phyloP scores from a whole-genome alignment of 1,139 yeast species.

The Sugiyamaella castrensis region DNA sequence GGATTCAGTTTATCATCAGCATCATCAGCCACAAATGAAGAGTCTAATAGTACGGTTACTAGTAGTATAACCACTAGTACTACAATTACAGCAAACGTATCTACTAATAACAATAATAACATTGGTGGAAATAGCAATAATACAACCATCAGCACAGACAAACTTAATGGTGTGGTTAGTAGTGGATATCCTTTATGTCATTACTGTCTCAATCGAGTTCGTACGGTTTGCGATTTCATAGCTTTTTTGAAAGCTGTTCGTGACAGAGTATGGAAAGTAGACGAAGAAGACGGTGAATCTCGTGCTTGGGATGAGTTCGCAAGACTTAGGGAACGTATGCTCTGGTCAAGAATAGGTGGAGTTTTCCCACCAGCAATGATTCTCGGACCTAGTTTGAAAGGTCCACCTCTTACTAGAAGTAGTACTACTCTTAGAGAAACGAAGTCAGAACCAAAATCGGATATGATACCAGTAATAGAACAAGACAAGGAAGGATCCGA shows the following conservation, averaged over 20 bases:
- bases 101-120: neutral
- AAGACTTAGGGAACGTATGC: slow-evolving; percentile 57
- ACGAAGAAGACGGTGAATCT: slow-evolving; percentile 38
- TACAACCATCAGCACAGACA: slow-evolving; percentile 6
- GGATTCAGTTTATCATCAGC: neutral
- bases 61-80: neutral
- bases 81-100: neutral
- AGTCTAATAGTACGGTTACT: neutral
- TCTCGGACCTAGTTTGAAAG: slow-evolving; percentile 10
- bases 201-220: slow-evolving; percentile 71
- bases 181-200: slow-evolving; percentile 71
- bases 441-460: neutral
- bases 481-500: neutral
- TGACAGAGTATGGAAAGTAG: slow-evolving; percentile 51
- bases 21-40: neutral
- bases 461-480: neutral
- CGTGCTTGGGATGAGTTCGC: slow-evolving; percentile 59
- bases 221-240: slow-evolving; percentile 76
- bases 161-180: slow-evolving; percentile 11
- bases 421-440: neutral
- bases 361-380: slow-evolving; percentile 22
- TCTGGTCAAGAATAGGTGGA: slow-evolving; percentile 81
- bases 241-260: slow-evolving; percentile 68
- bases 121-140: slow-evolving; percentile 3
- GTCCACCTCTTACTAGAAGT: neutral